Evolutionary conservation across 257 asterid genomes (phyloP).

Genomic region (Nicotiana otophora): DNA sequence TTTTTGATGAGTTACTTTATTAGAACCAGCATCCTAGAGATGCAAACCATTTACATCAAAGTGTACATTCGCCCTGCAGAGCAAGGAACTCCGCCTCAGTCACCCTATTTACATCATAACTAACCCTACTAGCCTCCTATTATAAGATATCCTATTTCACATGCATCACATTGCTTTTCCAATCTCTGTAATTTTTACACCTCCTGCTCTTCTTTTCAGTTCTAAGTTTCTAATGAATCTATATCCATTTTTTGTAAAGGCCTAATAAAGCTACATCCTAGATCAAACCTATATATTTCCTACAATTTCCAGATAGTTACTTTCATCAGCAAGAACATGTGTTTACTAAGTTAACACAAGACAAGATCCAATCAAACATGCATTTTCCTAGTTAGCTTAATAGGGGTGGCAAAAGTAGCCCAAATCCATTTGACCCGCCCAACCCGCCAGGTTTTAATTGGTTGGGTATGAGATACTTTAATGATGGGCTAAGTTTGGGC

Average conservation of each 20-base stretch:
- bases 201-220: neutral
- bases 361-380: neutral
- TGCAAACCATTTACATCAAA: neutral
- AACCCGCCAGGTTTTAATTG: too few species aligned
- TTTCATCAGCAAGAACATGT: neutral
- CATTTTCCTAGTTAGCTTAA: neutral
- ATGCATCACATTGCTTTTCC: neutral
- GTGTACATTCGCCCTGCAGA: neutral
- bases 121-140: neutral
- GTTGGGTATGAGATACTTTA: too few species aligned
- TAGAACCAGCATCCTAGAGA: neutral
- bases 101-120: neutral
- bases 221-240: too few species aligned
- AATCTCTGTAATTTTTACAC: neutral
- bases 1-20: neutral
- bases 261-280: neutral
- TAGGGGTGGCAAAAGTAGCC: too few species aligned
- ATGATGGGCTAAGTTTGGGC: too few species aligned
- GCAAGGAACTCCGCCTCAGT: neutral
- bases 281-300: neutral
- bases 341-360: neutral
- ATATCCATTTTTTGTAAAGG: neutral
- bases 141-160: neutral
- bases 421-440: too few species aligned
- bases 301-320: neutral